Conservation (phyloP, 1,284 basidiomycete genomes). For the Paramarasmius palmivorus region DNA sequence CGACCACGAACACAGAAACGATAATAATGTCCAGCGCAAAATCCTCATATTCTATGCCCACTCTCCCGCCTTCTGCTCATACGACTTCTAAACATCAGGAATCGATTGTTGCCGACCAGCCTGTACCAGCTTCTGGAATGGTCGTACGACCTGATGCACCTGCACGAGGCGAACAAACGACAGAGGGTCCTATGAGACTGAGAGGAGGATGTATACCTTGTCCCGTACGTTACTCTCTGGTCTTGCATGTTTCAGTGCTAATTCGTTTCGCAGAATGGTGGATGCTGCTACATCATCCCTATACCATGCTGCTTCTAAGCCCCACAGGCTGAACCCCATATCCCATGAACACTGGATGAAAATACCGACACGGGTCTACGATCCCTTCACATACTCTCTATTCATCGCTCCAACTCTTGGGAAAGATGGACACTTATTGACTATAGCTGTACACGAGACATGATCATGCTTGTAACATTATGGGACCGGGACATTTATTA, state of each 20-base stretch:
- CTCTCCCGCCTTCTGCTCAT: not conserved
- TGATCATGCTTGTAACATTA: no score
- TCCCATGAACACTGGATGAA: not conserved
- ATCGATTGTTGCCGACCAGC: not conserved
- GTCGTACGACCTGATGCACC: not conserved
- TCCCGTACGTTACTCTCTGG: constrained; percentile 17
- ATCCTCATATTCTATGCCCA: not conserved
- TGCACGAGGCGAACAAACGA: not conserved
- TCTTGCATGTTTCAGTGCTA: not conserved
- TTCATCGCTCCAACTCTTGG: no score
- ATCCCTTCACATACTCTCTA: no score
- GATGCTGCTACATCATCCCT: constrained; percentile 22
- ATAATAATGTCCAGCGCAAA: not conserved
- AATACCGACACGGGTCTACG: no score
- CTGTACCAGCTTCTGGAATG: constrained; percentile 2
- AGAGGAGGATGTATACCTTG: constrained; percentile 28
- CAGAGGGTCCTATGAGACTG: constrained; percentile 17
- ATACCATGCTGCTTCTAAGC: constrained; percentile 20
- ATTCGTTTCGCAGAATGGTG: constrained; percentile 14
- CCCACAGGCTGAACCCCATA: not conserved
- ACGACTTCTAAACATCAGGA: not conserved
- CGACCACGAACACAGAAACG: no score
- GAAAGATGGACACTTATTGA: no score
- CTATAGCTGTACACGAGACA: no score
- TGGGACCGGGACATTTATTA: no score